Conservation (phyloP, 441 rosid genomes). For the Euphorbia schlechtendalii region DNA sequence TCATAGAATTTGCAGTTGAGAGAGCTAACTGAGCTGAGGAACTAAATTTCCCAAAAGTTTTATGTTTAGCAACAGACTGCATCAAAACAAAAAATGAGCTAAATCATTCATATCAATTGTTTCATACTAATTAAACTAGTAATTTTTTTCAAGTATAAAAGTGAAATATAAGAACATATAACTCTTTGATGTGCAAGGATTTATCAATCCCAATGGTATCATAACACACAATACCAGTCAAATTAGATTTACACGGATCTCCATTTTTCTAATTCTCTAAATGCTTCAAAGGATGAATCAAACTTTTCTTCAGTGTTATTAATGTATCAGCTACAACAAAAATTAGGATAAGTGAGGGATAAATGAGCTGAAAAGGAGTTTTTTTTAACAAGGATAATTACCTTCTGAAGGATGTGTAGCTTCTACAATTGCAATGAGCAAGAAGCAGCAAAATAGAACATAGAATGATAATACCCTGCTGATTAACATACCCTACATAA, state of each 20-base stretch:
- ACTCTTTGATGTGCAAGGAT: constrained; percentile 55
- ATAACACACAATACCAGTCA: constrained; percentile 69
- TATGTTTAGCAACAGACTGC: constrained; percentile 67
- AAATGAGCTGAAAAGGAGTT: too few relatives aligned
- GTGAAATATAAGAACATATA: constrained; percentile 35
- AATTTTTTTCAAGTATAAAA: neutral
- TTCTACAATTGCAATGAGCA: constrained; percentile 36
- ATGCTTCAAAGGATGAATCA: constrained; percentile 48
- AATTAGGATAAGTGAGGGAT: too few relatives aligned
- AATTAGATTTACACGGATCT: constrained; percentile 67
- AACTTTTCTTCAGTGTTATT: constrained; percentile 36
- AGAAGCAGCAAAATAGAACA: constrained; percentile 23
- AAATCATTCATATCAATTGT: neutral
- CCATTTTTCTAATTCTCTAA: constrained; percentile 62
- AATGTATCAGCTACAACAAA: constrained; percentile 54
- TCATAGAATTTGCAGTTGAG: constrained; percentile 67
- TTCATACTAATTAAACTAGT: too few relatives aligned
- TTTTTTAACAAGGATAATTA: constrained; percentile 14
- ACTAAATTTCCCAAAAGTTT: constrained; percentile 85
- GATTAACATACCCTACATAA: constrained; percentile 17
- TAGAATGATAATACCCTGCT: constrained; percentile 23
- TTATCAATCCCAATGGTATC: constrained; percentile 34
- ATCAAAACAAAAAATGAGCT: constrained; percentile 18
- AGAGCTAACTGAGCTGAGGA: constrained; percentile 59
- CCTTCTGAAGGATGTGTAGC: constrained; percentile 66